phyloP scores from a whole-genome alignment of 768 basidiomycete species.

The Tubosaeta sp. region DNA sequence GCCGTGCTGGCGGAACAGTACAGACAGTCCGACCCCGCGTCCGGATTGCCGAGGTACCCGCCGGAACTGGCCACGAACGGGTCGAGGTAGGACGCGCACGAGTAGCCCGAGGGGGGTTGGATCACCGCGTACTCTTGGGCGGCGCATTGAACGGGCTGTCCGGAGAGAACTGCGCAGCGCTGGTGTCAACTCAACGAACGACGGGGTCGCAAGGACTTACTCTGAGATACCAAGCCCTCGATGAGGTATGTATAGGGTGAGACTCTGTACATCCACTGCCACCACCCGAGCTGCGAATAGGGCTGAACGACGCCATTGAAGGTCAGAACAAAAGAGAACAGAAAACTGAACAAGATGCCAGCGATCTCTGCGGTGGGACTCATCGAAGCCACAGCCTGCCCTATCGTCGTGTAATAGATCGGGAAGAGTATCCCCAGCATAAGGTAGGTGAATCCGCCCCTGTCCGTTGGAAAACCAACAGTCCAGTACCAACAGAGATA shows the following conservation, averaged over 20 bases:
- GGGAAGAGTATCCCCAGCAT: constrained; percentile 52
- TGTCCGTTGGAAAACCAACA: constrained; percentile 50
- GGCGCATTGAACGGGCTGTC: constrained; percentile 49
- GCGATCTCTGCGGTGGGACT: constrained; percentile 57
- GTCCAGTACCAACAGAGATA: constrained; percentile 73
- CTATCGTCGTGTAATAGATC: constrained; percentile 58
- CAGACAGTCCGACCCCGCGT: constrained; percentile 36
- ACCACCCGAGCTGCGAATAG: constrained; percentile 57
- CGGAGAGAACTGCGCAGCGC: constrained; percentile 44
- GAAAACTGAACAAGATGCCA: constrained; percentile 50
- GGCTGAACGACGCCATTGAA: constrained; percentile 72
- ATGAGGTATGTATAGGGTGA: constrained; percentile 57
- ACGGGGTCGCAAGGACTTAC: constrained; percentile 31
- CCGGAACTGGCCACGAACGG: constrained; percentile 39
- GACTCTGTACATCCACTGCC: constrained; percentile 64
- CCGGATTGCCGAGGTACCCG: constrained; percentile 45
- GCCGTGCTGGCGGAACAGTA: constrained; percentile 59
- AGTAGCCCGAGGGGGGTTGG: constrained; percentile 40
- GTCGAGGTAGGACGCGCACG: constrained; percentile 44
- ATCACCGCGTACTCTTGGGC: constrained; percentile 58
- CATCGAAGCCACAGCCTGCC: constrained; percentile 58
- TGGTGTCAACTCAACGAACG: neutral
- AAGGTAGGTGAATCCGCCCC: constrained; percentile 60
- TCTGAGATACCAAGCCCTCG: constrained; percentile 41
- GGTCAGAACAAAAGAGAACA: constrained; percentile 62